Evolutionary conservation across 2,329 filamentous ascomycete genomes (phyloP).

Genomic region (Venturia oleaginea): DNA sequence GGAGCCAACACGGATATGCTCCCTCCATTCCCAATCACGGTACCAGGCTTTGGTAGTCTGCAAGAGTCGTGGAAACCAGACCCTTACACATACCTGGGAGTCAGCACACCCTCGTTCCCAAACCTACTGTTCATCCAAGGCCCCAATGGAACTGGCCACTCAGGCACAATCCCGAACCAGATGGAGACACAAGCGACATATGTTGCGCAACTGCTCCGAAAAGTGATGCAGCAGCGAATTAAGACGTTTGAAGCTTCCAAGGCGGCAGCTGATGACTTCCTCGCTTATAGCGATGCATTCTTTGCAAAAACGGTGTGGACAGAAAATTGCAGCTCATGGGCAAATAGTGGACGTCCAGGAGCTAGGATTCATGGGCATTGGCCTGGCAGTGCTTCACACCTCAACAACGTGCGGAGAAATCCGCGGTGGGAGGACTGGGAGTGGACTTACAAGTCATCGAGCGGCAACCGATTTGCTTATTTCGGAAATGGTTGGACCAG

Average conservation of each 20-base stretch:
- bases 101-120: conserved; percentile 55
- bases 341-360: conserved; percentile 22
- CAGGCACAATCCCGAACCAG: conserved; percentile 56
- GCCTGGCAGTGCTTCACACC: conserved; percentile 39
- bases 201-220: conserved; percentile 41
- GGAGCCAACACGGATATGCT: conserved; percentile 31
- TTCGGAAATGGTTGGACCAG: conserved; percentile 60
- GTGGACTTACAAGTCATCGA: conserved; percentile 25
- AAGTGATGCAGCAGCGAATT: conserved; percentile 41
- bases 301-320: conserved; percentile 39
- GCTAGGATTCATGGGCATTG: conserved; percentile 33
- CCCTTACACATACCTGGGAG: conserved; percentile 44
- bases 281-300: conserved; percentile 36
- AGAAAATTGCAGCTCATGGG: conserved; percentile 21
- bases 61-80: conserved; percentile 4
- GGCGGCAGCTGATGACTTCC: conserved; percentile 42
- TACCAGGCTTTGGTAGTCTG: conserved; percentile 1
- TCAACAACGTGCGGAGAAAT: conserved; percentile 38
- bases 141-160: conserved; percentile 9
- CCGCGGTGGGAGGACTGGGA: conserved; percentile 40
- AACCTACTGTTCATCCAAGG: conserved; percentile 43
- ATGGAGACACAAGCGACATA: conserved; percentile 54
- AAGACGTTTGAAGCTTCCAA: conserved; percentile 36
- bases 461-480: conserved; percentile 48
- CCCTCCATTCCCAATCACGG: conserved; percentile 23